Evolutionary conservation across 306 rosid genomes (phyloP).

Genomic region (Quercus robur): DNA sequence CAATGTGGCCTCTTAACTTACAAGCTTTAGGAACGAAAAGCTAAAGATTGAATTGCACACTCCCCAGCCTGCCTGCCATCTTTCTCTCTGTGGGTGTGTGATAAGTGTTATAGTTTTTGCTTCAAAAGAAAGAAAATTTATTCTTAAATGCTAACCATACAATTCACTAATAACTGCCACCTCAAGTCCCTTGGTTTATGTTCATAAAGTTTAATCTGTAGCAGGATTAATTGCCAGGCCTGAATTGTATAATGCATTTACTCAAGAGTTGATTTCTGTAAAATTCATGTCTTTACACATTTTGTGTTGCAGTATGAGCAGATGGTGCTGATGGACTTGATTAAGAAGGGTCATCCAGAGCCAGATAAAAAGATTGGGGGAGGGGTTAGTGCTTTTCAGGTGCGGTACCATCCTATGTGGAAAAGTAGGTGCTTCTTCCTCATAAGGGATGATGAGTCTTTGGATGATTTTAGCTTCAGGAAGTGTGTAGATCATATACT

Average conservation of each 20-base stretch:
- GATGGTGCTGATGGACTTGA: constrained; percentile 58
- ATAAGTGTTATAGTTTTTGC: not conserved
- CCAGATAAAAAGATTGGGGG: constrained; percentile 54
- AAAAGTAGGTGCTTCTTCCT: constrained; percentile 82
- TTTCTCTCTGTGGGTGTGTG: not conserved
- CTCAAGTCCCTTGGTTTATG: not conserved
- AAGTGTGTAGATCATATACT: constrained; percentile 78
- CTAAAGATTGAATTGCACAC: not conserved
- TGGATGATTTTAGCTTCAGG: constrained; percentile 85
- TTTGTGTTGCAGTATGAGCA: constrained; percentile 66
- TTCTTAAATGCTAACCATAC: not conserved
- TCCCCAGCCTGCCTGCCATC: not conserved
- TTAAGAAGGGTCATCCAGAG: constrained; percentile 72
- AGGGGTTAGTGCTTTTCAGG: constrained; percentile 58
- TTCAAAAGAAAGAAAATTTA: not conserved
- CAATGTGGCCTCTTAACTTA: not conserved
- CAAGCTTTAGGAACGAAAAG: not conserved
- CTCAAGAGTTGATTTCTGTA: not conserved
- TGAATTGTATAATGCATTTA: not conserved
- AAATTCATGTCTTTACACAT: constrained; percentile 1
- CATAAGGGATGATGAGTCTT: constrained; percentile 55
- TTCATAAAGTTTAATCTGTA: not conserved
- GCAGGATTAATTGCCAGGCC: not conserved
- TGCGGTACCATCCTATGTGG: constrained; percentile 64
- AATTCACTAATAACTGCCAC: not conserved